These are phyloP conservation scores for Stylosanthes scabra DNA, from an alignment of 331 rosid genomes.

Conservation along the genomic window DNA sequence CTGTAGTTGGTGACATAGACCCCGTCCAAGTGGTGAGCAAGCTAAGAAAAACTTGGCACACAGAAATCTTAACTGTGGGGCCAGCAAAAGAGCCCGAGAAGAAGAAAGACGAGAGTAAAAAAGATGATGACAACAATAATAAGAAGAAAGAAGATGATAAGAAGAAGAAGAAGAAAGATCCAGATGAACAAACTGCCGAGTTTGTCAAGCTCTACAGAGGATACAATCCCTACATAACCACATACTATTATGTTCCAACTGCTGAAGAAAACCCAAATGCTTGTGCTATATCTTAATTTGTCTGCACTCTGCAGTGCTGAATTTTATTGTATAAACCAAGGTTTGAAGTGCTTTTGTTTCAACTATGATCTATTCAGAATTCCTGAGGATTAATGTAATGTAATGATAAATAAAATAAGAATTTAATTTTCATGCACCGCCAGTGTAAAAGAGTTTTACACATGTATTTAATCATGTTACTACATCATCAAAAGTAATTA, in stretches of 20 bases:
- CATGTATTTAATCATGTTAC: too few relatives aligned
- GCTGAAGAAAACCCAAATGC: slow-evolving; percentile 72
- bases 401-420: background rate
- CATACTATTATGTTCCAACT: slow-evolving; percentile 53
- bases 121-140: slow-evolving; percentile 44
- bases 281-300: slow-evolving; percentile 68
- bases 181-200: slow-evolving; percentile 58
- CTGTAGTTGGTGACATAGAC: slow-evolving; percentile 75
- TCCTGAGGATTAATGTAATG: slow-evolving; percentile 10
- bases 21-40: slow-evolving; percentile 68
- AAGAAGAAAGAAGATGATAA: slow-evolving; percentile 58
- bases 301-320: background rate
- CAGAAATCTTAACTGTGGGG: slow-evolving; percentile 82
- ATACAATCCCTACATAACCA: slow-evolving; percentile 52
- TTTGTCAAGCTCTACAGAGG: slow-evolving; percentile 49
- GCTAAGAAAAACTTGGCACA: slow-evolving; percentile 64
- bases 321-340: slow-evolving; percentile 10
- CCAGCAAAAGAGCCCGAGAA: slow-evolving; percentile 87
- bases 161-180: slow-evolving; percentile 48
- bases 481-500: too few relatives aligned
- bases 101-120: slow-evolving; percentile 51
- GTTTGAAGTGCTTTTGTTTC: slow-evolving; percentile 20
- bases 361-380: slow-evolving; percentile 12
- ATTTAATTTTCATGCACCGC: too few relatives aligned
- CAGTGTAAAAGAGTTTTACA: too few relatives aligned